Evolutionary conservation across 2,329 filamentous ascomycete genomes (phyloP).

Genomic region (Colletotrichum cereale): DNA sequence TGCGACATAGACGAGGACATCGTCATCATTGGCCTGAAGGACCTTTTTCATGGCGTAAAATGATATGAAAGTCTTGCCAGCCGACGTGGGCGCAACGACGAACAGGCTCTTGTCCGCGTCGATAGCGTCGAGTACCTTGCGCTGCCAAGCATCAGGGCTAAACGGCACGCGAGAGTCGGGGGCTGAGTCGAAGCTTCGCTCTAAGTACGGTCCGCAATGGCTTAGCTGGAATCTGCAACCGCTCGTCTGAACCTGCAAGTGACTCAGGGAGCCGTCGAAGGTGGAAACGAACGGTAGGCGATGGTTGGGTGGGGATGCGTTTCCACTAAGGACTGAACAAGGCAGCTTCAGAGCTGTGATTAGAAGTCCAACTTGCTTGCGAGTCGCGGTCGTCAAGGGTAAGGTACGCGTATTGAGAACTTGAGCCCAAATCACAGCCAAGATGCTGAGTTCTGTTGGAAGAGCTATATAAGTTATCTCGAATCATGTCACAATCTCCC

Average conservation of each 20-base stretch:
- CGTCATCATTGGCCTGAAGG: conserved; percentile 75
- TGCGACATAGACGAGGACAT: conserved; percentile 81
- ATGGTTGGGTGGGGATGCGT: not conserved
- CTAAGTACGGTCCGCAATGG: conserved; percentile 79
- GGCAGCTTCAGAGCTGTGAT: conserved; percentile 4
- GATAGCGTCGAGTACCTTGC: conserved; percentile 78
- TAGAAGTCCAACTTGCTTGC: not conserved
- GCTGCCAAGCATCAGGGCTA: conserved; percentile 81
- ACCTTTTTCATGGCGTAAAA: conserved; percentile 88
- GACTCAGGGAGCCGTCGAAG: not conserved
- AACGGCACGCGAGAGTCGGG: conserved; percentile 78
- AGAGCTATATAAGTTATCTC: no score
- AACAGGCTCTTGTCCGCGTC: conserved; percentile 78
- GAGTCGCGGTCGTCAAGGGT: not conserved
- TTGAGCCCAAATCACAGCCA: conserved; percentile 19
- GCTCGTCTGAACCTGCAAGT: not conserved
- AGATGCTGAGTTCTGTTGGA: conserved; percentile 8
- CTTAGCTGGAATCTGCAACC: conserved; percentile 71
- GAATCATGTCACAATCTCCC: no score
- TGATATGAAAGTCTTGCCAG: conserved; percentile 86
- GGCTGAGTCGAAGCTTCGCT: conserved; percentile 77
- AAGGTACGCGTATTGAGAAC: not conserved
- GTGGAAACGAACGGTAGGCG: conserved; percentile 11
- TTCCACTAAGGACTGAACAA: not conserved
- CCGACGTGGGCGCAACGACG: conserved; percentile 82